Evolutionary conservation across 2,329 filamentous ascomycete genomes (phyloP).

Genomic region (Thermomyces lanuginosus): DNA sequence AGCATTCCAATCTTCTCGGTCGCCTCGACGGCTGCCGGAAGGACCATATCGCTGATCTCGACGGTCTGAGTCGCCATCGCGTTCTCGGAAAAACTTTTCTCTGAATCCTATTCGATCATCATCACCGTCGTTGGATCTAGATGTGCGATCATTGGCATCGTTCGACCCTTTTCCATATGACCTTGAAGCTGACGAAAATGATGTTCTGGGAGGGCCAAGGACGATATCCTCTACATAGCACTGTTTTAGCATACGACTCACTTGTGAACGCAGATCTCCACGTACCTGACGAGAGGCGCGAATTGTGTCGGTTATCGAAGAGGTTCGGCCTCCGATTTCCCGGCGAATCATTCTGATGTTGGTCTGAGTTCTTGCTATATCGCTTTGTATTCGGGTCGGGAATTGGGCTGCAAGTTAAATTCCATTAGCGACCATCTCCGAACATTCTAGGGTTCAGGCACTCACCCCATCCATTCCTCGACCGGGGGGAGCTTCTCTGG

Average conservation of each 20-base stretch:
- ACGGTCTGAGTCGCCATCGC: conserved; percentile 22
- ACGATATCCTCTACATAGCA: conserved; percentile 53
- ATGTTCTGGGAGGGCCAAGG: conserved; percentile 67
- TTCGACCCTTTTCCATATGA: conserved; percentile 29
- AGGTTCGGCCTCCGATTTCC: conserved; percentile 23
- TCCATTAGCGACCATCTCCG: conserved; percentile 9
- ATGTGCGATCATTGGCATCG: conserved; percentile 29
- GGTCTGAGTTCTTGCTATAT: conserved; percentile 19
- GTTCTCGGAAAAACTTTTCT: conserved; percentile 27
- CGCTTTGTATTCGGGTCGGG: conserved; percentile 27
- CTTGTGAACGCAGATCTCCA: conserved; percentile 13
- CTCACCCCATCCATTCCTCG: conserved; percentile 94
- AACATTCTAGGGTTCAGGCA: conserved; percentile 8
- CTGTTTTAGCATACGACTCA: conserved; percentile 8
- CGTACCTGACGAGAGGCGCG: conserved; percentile 34
- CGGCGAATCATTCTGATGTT: conserved; percentile 18
- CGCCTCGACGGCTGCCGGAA: conserved; percentile 21
- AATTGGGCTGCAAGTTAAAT: conserved; percentile 21
- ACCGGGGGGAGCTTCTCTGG: conserved; percentile 63
- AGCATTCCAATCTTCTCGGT: conserved; percentile 28
- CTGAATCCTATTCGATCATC: conserved; percentile 47
- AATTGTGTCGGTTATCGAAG: conserved; percentile 29
- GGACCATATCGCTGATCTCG: conserved; percentile 19
- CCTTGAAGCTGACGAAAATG: conserved; percentile 62
- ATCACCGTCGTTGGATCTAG: conserved; percentile 39